Conservation (phyloP, 2,329 filamentous ascomycete species). For the Xylariaceae sp. region DNA sequence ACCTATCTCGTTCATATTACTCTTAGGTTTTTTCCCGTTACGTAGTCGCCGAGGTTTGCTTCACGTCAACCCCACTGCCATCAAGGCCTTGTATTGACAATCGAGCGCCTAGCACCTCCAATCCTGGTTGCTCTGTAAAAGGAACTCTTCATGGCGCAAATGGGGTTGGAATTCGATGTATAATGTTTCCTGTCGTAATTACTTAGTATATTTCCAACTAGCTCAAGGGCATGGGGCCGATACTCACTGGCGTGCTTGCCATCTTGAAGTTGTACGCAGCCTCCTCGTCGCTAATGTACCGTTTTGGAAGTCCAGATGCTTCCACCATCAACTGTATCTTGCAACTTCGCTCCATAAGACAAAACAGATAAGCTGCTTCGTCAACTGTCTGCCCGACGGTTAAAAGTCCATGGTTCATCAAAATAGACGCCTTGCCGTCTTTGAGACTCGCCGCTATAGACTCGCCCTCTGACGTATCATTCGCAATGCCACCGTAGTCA, state of each 20-base stretch:
- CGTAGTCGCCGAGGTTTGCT: too few species aligned
- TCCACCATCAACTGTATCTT: constrained; percentile 57
- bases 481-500: constrained; percentile 57
- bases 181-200: not conserved
- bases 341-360: constrained; percentile 57
- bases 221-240: not conserved
- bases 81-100: too few species aligned
- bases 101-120: too few species aligned
- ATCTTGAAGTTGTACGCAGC: constrained; percentile 11
- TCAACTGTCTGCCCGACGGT: constrained; percentile 60
- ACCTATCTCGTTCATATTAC: too few species aligned
- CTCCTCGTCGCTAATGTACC: constrained; percentile 12
- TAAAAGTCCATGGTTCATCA: constrained; percentile 60
- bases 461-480: constrained; percentile 53
- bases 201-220: not conserved
- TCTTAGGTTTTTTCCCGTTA: too few species aligned
- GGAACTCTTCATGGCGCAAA: constrained; percentile 12
- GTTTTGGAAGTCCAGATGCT: constrained; percentile 39
- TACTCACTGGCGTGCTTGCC: too few species aligned
- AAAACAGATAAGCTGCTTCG: constrained; percentile 60
- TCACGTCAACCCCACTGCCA: too few species aligned
- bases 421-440: constrained; percentile 47
- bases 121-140: too few species aligned
- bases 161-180: constrained; percentile 5
- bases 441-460: constrained; percentile 56